These are phyloP conservation scores for Westerdykella aurantiaca DNA, from an alignment of 2,329 filamentous ascomycete species.

Conservation along the genomic window DNA sequence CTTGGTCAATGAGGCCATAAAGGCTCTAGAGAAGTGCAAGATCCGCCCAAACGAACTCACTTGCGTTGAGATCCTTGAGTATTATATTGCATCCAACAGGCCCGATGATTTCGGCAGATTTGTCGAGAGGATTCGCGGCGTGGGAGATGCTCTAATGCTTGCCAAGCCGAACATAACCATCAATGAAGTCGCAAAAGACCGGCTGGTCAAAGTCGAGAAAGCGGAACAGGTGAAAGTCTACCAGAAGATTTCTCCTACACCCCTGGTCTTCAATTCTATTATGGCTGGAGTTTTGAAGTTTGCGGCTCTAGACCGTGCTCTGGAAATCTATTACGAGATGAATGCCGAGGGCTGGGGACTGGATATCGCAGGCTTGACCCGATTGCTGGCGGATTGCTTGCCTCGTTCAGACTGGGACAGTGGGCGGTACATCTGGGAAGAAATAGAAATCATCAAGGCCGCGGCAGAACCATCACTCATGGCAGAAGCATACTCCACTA, in stretches of 20 bases:
- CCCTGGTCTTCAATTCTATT: constrained; percentile 40
- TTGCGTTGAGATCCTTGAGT: constrained; percentile 36
- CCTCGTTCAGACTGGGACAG: constrained; percentile 33
- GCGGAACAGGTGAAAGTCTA: constrained; percentile 24
- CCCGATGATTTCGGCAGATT: constrained; percentile 34
- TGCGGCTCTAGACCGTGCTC: constrained; percentile 40
- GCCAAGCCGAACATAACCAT: constrained; percentile 37
- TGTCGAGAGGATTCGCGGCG: constrained; percentile 40
- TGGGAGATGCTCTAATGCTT: constrained; percentile 35
- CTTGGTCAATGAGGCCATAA: constrained; percentile 27
- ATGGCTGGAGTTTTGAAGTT: constrained; percentile 42
- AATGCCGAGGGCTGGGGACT: constrained; percentile 44
- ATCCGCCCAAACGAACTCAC: constrained; percentile 45
- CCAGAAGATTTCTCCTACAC: constrained; percentile 42
- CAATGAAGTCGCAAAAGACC: constrained; percentile 23
- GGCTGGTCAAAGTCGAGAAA: constrained; percentile 18
- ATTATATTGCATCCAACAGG: constrained; percentile 33
- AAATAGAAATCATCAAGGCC: constrained; percentile 34
- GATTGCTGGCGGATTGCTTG: constrained; percentile 40
- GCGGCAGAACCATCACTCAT: constrained; percentile 17
- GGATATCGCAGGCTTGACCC: constrained; percentile 34
- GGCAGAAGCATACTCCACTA: constrained; percentile 26
- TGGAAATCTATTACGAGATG: constrained; percentile 40
- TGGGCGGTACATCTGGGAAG: constrained; percentile 39
- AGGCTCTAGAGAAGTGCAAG: constrained; percentile 31